Evolutionary conservation across 257 asterid species (phyloP).

Genomic region (Solanum bulbocastanum): DNA sequence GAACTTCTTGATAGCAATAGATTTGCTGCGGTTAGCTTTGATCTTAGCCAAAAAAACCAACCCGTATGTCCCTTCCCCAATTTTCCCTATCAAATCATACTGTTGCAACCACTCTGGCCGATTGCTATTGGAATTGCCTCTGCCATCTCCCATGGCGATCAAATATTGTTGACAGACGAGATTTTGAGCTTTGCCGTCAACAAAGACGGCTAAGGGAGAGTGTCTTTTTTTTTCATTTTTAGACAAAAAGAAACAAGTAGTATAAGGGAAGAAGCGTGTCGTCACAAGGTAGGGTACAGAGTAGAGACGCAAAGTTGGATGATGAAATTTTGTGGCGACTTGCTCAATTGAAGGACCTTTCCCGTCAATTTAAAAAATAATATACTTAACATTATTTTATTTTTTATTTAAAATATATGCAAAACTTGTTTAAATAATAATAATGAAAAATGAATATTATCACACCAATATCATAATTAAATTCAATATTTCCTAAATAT

Average conservation of each 20-base stretch:
- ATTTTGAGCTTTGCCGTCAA: not conserved
- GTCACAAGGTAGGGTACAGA: not conserved
- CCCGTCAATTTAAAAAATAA: too few relatives aligned
- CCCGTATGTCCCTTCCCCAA: constrained; percentile 97
- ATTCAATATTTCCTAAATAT: not conserved
- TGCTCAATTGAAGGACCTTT: not conserved
- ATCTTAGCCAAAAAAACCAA: constrained; percentile 89
- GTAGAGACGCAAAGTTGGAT: not conserved
- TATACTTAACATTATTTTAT: too few relatives aligned
- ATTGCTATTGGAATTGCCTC: constrained; percentile 11
- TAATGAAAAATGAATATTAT: too few relatives aligned
- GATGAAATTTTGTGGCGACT: not conserved
- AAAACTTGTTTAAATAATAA: too few relatives aligned
- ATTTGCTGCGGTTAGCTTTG: constrained; percentile 63
- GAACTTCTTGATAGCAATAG: constrained; percentile 92
- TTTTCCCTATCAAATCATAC: constrained; percentile 88
- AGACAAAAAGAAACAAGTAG: too few relatives aligned
- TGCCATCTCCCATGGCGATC: constrained; percentile 15
- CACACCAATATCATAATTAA: too few relatives aligned
- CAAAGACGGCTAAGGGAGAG: not conserved
- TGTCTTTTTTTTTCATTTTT: not conserved
- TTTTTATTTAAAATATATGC: too few relatives aligned
- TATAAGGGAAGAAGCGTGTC: too few relatives aligned
- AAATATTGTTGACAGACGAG: not conserved
- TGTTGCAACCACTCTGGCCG: constrained; percentile 97